Evolutionary conservation across 176 grass and related monocot genomes (phyloP).

Genomic region (Puya raimondii): DNA sequence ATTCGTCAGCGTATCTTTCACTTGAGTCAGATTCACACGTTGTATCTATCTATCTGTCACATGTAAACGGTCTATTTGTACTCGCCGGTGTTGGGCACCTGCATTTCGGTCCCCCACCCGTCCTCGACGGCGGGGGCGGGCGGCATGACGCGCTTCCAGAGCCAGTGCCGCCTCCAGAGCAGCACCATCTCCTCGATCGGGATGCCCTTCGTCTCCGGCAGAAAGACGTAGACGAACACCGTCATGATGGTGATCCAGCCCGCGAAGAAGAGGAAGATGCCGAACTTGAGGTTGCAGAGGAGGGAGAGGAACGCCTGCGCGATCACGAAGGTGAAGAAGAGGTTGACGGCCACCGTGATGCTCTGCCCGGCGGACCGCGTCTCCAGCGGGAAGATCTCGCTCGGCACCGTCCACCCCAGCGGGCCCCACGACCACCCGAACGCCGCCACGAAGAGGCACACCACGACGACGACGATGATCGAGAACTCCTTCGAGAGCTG

Average conservation of each 20-base stretch:
- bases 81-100: neutral
- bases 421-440: conserved; percentile 96
- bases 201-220: conserved; percentile 84
- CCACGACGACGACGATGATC: conserved; percentile 53
- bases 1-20: no score
- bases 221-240: conserved; percentile 52
- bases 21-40: no score
- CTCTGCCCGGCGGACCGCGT: conserved; percentile 86
- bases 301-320: conserved; percentile 70
- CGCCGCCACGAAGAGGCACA: conserved; percentile 88
- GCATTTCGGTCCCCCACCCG: conserved; percentile 9
- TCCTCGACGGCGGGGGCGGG: conserved; percentile 31
- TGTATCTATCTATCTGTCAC: no score
- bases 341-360: conserved; percentile 85
- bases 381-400: conserved; percentile 91
- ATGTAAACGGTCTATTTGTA: no score
- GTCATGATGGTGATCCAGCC: conserved; percentile 79
- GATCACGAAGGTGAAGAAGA: conserved; percentile 67
- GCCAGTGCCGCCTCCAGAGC: conserved; percentile 86
- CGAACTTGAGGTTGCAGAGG: conserved; percentile 69
- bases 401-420: conserved; percentile 82
- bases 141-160: conserved; percentile 67
- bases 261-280: conserved; percentile 92
- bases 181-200: conserved; percentile 84
- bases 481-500: conserved; percentile 56